Conservation (phyloP, 2,329 filamentous ascomycete genomes). For the Bisporella sp. region DNA sequence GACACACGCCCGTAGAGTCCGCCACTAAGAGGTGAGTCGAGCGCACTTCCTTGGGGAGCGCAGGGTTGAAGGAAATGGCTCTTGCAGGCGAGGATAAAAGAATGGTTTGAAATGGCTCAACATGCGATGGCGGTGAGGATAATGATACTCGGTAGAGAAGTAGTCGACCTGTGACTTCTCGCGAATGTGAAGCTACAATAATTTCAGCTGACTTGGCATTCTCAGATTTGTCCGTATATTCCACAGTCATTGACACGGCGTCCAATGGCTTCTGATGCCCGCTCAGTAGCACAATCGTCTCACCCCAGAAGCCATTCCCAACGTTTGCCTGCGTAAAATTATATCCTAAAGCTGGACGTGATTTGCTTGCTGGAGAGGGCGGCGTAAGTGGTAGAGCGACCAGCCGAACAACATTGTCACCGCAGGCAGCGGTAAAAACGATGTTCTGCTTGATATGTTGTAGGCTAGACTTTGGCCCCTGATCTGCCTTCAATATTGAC, state of each 20-base stretch:
- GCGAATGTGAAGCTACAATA: slow-evolving; percentile 53
- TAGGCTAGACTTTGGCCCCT: slow-evolving; percentile 38
- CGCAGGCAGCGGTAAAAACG: slow-evolving; percentile 54
- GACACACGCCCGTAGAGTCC: slow-evolving; percentile 46
- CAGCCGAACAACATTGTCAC: slow-evolving; percentile 48
- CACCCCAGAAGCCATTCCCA: slow-evolving; percentile 57
- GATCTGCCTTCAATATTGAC: slow-evolving; percentile 42
- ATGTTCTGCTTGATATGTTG: slow-evolving; percentile 47
- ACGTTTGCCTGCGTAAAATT: slow-evolving; percentile 46
- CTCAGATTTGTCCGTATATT: slow-evolving; percentile 12
- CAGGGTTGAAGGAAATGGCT: slow-evolving; percentile 54
- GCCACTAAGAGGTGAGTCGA: slow-evolving; percentile 52
- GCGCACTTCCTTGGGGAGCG: slow-evolving; percentile 28
- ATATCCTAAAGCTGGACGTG: slow-evolving; percentile 42
- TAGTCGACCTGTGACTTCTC: slow-evolving; percentile 51
- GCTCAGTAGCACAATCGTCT: slow-evolving; percentile 45
- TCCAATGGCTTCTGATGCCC: slow-evolving; percentile 47
- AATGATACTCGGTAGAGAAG: slow-evolving; percentile 52
- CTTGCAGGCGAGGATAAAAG: slow-evolving; percentile 48
- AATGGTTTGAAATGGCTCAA: slow-evolving; percentile 53
- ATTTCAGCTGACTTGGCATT: slow-evolving; percentile 32
- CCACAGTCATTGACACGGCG: slow-evolving; percentile 47
- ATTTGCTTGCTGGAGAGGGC: slow-evolving; percentile 53
- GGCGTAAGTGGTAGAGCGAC: slow-evolving; percentile 55
- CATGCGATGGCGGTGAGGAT: slow-evolving; percentile 18